phyloP scores from a whole-genome alignment of 345 rosid species.

The Dipteronia sinensis region DNA sequence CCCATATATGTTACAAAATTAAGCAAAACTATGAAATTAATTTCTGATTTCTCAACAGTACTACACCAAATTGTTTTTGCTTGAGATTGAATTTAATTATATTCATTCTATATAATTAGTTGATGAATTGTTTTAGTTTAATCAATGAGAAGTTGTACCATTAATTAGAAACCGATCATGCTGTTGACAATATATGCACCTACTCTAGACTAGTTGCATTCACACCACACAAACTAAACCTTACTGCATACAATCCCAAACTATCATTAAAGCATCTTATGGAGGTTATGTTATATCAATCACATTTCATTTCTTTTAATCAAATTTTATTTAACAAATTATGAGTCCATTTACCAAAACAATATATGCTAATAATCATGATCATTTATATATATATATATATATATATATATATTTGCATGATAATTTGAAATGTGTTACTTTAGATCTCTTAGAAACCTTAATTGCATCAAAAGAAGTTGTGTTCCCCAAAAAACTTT shows the following conservation, averaged over 20 bases:
- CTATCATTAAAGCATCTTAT: not conserved
- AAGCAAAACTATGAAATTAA: not conserved
- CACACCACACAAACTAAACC: not conserved
- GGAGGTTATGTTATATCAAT: not conserved
- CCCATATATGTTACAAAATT: not conserved
- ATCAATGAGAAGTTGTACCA: not conserved
- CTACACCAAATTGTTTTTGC: not conserved
- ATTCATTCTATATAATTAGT: no score
- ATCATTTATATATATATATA: no score
- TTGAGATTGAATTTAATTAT: not conserved
- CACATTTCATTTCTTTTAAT: not conserved
- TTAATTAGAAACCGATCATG: slow-evolving; percentile 12
- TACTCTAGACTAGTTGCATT: not conserved
- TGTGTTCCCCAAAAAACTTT: not conserved
- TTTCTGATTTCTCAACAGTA: slow-evolving; percentile 1
- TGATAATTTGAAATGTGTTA: not conserved
- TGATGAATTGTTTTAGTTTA: not conserved
- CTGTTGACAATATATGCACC: slow-evolving; percentile 17
- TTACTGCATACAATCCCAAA: not conserved
- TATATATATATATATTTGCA: not conserved
- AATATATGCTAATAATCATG: no score
- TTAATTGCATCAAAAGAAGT: not conserved
- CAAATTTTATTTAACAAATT: not conserved
- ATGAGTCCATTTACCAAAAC: not conserved
- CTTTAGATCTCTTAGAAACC: not conserved